phyloP scores from a whole-genome alignment of 2,329 filamentous ascomycete genomes.

The Moelleriella libera region DNA sequence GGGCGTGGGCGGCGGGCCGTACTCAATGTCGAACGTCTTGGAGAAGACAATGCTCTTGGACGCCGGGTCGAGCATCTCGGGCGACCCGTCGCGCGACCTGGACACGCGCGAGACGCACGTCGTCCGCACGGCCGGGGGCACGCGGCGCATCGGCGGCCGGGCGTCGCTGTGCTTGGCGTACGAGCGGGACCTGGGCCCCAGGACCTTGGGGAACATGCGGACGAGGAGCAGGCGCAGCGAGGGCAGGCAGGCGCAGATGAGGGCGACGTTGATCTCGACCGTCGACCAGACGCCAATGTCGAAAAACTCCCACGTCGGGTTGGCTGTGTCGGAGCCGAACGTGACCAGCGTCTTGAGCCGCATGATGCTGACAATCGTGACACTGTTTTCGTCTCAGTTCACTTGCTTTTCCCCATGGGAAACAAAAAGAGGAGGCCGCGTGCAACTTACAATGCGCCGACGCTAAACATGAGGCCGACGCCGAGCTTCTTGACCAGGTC shows the following conservation, averaged over 20 bases:
- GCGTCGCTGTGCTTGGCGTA: conserved; percentile 12
- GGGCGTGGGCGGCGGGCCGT: neutral
- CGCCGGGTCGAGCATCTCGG: conserved; percentile 7
- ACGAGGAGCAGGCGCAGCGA: conserved; percentile 19
- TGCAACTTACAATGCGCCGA: conserved; percentile 29
- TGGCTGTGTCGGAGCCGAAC: conserved; percentile 13
- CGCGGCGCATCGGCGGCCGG: conserved; percentile 4
- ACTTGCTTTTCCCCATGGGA: too few species aligned
- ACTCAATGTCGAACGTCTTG: conserved; percentile 21
- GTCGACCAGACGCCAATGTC: conserved; percentile 19
- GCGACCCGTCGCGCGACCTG: conserved; percentile 6
- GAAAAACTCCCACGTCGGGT: conserved; percentile 20
- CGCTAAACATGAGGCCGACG: conserved; percentile 34
- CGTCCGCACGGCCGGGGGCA: conserved; percentile 6
- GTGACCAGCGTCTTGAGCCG: conserved; percentile 18
- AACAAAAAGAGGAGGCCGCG: neutral
- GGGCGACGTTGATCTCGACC: conserved; percentile 23
- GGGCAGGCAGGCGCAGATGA: conserved; percentile 25
- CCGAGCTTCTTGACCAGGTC: conserved; percentile 33
- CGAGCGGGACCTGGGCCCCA: conserved; percentile 14
- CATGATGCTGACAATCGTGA: conserved; percentile 23
- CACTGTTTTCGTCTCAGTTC: conserved; percentile 8
- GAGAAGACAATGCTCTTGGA: conserved; percentile 17
- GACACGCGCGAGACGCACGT: conserved; percentile 10
- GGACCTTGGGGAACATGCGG: conserved; percentile 21